These are phyloP conservation scores for Teratosphaeria viscida DNA, from an alignment of 2,329 filamentous ascomycete genomes.

Conservation along the genomic window DNA sequence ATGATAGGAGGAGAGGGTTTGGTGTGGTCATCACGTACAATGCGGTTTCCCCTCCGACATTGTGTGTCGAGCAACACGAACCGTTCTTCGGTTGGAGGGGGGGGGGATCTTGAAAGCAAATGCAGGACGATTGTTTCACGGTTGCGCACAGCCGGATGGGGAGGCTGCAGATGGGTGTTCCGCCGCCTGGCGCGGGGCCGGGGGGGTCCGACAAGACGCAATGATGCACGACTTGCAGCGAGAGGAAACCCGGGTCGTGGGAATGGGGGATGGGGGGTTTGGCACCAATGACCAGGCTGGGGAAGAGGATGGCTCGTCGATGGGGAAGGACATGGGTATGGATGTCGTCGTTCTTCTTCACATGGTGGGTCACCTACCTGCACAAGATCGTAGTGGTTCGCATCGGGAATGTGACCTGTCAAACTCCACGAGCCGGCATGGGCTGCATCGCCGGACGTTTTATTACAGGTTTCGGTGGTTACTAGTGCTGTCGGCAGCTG, in stretches of 20 bases:
- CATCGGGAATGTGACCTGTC: not conserved
- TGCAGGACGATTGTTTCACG: constrained; percentile 7
- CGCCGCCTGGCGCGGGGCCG: constrained; percentile 1
- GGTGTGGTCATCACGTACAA: too few relatives aligned
- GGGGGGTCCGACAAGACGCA: not conserved
- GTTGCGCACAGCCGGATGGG: constrained; percentile 2
- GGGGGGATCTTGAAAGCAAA: constrained; percentile 1
- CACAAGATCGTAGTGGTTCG: not conserved
- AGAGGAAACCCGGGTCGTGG: constrained; percentile 2
- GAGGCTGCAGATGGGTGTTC: constrained; percentile 2
- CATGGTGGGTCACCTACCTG: not conserved
- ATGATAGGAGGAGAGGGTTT: not conserved
- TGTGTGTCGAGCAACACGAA: not conserved
- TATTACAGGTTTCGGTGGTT: not conserved
- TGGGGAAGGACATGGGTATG: not conserved
- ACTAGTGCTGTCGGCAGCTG: not conserved
- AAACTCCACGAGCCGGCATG: not conserved
- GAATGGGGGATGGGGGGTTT: not conserved
- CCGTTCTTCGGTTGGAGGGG: not conserved
- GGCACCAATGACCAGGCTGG: not conserved
- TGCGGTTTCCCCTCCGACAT: not conserved
- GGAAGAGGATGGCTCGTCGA: too few relatives aligned
- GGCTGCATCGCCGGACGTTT: not conserved
- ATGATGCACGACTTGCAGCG: not conserved
- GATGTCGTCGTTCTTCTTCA: not conserved